Evolutionary conservation across 2,329 filamentous ascomycete species (phyloP).

Genomic region (Scytalidium sp.): DNA sequence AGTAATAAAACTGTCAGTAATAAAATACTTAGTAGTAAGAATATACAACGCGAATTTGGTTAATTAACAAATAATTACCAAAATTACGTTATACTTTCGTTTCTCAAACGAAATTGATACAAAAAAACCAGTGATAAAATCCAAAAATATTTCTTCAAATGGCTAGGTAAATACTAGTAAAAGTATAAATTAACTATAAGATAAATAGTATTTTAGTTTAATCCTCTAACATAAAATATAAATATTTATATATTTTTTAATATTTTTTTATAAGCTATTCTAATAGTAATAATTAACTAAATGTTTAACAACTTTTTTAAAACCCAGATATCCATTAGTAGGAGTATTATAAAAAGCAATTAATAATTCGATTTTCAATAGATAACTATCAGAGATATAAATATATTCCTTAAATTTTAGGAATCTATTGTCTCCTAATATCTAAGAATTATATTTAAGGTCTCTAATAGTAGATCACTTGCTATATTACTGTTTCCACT

Average conservation of each 20-base stretch:
- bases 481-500: not conserved
- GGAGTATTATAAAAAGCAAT: not conserved
- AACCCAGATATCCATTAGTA: not conserved
- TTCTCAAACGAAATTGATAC: not conserved
- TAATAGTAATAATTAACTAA: not conserved
- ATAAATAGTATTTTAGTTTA: not conserved
- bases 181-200: not conserved
- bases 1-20: not conserved
- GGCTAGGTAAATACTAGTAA: not conserved
- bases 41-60: not conserved
- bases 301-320: slow-evolving; percentile 1
- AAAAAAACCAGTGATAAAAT: not conserved
- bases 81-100: not conserved
- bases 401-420: not conserved
- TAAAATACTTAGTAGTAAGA: not conserved
- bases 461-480: not conserved
- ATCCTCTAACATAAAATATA: not conserved
- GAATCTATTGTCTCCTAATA: not conserved
- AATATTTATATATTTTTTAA: not conserved
- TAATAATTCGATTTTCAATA: not conserved
- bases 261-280: slow-evolving; percentile 1
- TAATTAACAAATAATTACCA: not conserved
- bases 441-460: not conserved
- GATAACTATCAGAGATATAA: not conserved
- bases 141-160: not conserved